These are phyloP conservation scores for Aurinia saxatilis DNA, from an alignment of 345 rosid species.

Conservation along the genomic window DNA sequence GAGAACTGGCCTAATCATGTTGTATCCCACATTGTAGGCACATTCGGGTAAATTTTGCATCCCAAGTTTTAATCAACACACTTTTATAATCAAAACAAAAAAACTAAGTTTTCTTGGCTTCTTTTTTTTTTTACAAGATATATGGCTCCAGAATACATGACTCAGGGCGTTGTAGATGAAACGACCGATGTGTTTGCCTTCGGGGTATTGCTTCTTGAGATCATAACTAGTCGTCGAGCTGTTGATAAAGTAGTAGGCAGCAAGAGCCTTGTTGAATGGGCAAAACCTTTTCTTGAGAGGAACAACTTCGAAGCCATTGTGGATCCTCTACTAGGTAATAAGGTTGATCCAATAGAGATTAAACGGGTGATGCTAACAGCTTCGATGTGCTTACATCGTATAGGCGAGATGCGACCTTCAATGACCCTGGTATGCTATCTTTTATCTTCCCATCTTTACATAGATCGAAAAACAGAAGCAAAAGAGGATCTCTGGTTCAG, in stretches of 20 bases:
- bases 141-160: slow-evolving; percentile 88
- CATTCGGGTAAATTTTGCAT: slow-evolving; percentile 54
- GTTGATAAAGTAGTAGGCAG: slow-evolving; percentile 51
- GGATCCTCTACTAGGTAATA: slow-evolving; percentile 55
- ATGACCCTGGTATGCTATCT: slow-evolving; percentile 48
- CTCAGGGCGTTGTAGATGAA: slow-evolving; percentile 82
- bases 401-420: slow-evolving; percentile 57
- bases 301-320: slow-evolving; percentile 38
- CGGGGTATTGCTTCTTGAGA: slow-evolving; percentile 82
- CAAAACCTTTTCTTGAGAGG: slow-evolving; percentile 64
- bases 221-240: slow-evolving; percentile 84
- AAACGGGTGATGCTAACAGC: slow-evolving; percentile 58
- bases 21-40: slow-evolving; percentile 85
- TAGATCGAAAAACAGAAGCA: not conserved
- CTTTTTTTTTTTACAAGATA: slow-evolving; percentile 43
- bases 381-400: slow-evolving; percentile 63
- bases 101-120: not conserved
- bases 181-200: slow-evolving; percentile 84
- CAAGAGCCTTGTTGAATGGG: slow-evolving; percentile 87
- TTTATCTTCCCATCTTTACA: not conserved
- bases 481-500: not conserved
- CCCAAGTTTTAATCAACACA: not conserved
- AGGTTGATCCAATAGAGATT: slow-evolving; percentile 53
- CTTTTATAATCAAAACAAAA: not conserved
- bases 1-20: slow-evolving; percentile 85